Base-by-base conservation (phyloP, 768 basidiomycete species). In the Hemileccinum impolitum region DNA sequence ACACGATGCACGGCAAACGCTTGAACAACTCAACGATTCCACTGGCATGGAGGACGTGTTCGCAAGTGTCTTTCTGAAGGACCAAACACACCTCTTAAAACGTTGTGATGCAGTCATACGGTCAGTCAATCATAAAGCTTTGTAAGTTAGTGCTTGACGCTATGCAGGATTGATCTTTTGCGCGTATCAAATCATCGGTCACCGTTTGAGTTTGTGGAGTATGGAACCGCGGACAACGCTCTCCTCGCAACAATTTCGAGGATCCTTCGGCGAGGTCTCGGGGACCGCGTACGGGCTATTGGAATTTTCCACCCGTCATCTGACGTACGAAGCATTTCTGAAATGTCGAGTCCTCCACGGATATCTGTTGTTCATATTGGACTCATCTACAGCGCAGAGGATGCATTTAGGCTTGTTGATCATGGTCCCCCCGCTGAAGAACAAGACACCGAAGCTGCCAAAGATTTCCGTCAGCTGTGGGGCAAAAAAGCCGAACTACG, bases 401-500 rank as follows among this genome's bases (percentile, higher is more conserved):
- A 88, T 51, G 90, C 92, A 3, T 83, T 84, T 55, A 82, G 90
- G 9, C 80, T 97, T 2, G 88, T 98, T 23, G 96, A 98, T 58
- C 90, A 94, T 53, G 95, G 95, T 3, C 95, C 95, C 1, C 65
- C 85, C 0, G 88, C 82, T 43, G 82, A 82, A 11, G 82, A 85
- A 34, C 62, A 75, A 37, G 76, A 85, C 43, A 69, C 74, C 19
- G 64, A 71, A 10, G 74, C 67, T 6, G 73, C 77, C 0, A 69
- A 77, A 39, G 74, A 72, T 3, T 99, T 96, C 75, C 81, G 85
- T 19, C 77, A 81, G 6, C 73, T 98, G 56, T 99, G 96, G 96
- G 95, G 94, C 0, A 72, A 80, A 34, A 95, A 93, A 66, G 85
- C 94, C 0, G 95, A 98, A 62, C 73, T 97, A 15, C 79, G 96